A percentile compares a stretch with the other conserved stretches of the same genome.
Conservation (phyloP, 2,329 filamentous ascomycete genomes). For the Teratosphaeria gauchensis region DNA sequence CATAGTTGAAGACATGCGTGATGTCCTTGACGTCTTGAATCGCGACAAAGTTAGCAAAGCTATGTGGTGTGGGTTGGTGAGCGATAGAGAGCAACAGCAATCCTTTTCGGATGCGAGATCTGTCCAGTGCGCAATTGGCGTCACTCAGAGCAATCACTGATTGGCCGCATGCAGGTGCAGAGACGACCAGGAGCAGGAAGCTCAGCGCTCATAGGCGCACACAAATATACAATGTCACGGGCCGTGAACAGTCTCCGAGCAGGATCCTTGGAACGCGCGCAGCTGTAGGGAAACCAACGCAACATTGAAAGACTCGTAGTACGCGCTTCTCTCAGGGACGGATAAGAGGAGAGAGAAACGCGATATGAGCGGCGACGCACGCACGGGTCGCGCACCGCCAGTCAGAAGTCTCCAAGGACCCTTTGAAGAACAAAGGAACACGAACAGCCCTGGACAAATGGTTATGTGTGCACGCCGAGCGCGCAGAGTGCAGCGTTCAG, state of each 20-base stretch:
- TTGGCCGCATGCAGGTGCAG: constrained; percentile 1
- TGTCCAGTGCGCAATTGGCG: constrained; percentile 24
- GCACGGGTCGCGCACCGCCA: constrained; percentile 12
- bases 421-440: constrained; percentile 74
- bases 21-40: constrained; percentile 99
- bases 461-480: constrained; percentile 81
- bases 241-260: constrained; percentile 47
- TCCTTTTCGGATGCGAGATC: constrained; percentile 44
- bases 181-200: constrained; percentile 7
- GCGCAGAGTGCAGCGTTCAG: constrained; percentile 72
- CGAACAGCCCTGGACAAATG: constrained; percentile 69
- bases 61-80: constrained; percentile 57
- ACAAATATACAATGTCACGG: constrained; percentile 35
- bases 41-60: constrained; percentile 38
- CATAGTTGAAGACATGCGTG: constrained; percentile 99
- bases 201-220: constrained; percentile 18
- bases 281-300: constrained; percentile 58
- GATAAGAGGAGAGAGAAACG: constrained; percentile 67
- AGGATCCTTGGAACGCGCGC: constrained; percentile 57
- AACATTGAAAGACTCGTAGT: constrained; percentile 55
- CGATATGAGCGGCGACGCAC: constrained; percentile 50
- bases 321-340: constrained; percentile 69
- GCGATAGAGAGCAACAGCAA: constrained; percentile 34
- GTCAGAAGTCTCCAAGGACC: constrained; percentile 70
- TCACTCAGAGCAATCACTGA: constrained; percentile 12